Percentiles rank a stretch among this genome's conserved stretches.
phyloP scores from a whole-genome alignment of 192 early-diverging fungal genomes.

The Dimargaris cristalligena region DNA sequence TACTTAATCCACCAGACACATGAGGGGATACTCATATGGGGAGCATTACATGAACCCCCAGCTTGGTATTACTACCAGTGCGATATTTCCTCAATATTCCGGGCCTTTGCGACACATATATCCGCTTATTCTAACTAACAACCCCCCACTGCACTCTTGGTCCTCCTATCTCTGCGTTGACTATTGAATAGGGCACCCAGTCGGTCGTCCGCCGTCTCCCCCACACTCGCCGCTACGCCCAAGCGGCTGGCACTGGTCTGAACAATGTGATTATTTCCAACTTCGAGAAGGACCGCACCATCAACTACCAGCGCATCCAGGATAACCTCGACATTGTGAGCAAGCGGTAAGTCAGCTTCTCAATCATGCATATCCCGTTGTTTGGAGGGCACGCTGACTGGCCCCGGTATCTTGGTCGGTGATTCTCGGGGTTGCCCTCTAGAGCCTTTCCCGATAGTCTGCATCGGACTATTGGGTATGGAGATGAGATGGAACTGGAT shows the following conservation, averaged over 20 bases:
- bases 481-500: no score
- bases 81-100: no score
- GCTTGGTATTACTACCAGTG: no score
- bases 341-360: constrained; percentile 78
- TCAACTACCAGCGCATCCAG: constrained; percentile 95
- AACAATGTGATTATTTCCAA: constrained; percentile 81
- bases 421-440: no score
- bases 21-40: no score
- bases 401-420: no score
- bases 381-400: no score
- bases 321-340: constrained; percentile 87
- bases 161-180: neutral
- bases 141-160: neutral
- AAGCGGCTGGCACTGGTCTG: constrained; percentile 27
- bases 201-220: constrained; percentile 15
- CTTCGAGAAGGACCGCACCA: constrained; percentile 81
- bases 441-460: no score
- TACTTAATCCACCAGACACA: no score
- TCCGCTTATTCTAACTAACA: neutral
- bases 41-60: no score
- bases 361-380: no score
- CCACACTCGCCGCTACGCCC: constrained; percentile 32
- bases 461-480: no score
- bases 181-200: constrained; percentile 14
- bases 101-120: neutral